phyloP scores from a whole-genome alignment of 2,329 filamentous ascomycete species.

The Calonectria crousiana region DNA sequence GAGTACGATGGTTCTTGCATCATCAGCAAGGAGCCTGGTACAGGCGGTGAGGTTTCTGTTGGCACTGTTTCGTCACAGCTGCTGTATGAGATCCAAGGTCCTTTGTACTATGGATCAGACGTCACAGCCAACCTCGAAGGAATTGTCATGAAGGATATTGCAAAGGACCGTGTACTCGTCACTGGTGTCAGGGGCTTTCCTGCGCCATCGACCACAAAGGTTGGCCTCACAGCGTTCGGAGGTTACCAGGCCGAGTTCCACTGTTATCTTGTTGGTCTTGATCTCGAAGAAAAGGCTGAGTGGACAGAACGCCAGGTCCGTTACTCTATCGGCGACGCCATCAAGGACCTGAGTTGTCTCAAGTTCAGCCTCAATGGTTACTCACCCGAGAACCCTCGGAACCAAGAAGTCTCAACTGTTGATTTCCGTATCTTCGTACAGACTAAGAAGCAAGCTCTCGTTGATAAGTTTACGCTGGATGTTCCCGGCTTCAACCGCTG shows the following conservation, averaged over 20 bases:
- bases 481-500: conserved; percentile 30
- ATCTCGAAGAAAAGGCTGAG: conserved; percentile 53
- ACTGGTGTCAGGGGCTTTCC: conserved; percentile 30
- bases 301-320: conserved; percentile 29
- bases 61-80: conserved; percentile 48
- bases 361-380: conserved; percentile 53
- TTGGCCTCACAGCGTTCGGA: conserved; percentile 56
- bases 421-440: conserved; percentile 60
- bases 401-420: conserved; percentile 59
- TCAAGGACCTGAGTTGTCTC: conserved; percentile 47
- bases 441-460: conserved; percentile 45
- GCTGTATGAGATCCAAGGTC: conserved; percentile 56
- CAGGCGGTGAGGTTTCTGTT: conserved; percentile 50
- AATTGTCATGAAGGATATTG: conserved; percentile 60
- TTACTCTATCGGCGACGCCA: conserved; percentile 29
- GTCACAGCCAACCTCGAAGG: conserved; percentile 52
- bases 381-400: conserved; percentile 51
- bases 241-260: conserved; percentile 58
- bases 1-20: conserved; percentile 44
- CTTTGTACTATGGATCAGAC: conserved; percentile 55
- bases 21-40: conserved; percentile 48
- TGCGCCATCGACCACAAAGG: conserved; percentile 38
- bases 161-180: conserved; percentile 45
- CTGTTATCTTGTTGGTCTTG: conserved; percentile 55
- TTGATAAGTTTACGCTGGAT: conserved; percentile 28